phyloP scores from a whole-genome alignment of 2,329 filamentous ascomycete genomes.

The Berkeleyomyces basicola region DNA sequence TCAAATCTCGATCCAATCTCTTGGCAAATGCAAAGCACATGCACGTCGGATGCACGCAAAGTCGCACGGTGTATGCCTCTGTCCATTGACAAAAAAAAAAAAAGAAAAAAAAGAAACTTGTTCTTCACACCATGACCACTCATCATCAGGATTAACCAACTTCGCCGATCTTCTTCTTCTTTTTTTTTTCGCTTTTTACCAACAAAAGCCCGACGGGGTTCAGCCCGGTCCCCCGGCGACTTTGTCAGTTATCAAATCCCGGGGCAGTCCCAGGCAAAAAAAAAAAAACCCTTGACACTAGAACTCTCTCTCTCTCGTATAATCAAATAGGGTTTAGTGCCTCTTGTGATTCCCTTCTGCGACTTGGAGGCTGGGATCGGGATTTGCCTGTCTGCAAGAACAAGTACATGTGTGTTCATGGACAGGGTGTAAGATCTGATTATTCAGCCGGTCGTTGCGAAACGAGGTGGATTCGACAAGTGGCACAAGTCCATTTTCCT shows the following conservation, averaged over 20 bases:
- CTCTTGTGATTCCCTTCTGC: background rate
- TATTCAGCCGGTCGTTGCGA: too few species aligned
- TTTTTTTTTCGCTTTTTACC: background rate
- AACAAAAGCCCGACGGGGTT: too few species aligned
- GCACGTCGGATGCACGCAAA: background rate
- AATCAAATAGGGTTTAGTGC: background rate
- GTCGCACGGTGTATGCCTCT: background rate
- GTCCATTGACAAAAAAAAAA: background rate
- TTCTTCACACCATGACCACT: background rate
- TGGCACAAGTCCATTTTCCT: too few species aligned
- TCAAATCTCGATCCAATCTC: constrained; percentile 1
- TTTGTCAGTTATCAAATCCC: too few species aligned
- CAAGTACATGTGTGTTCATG: too few species aligned
- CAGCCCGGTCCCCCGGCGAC: too few species aligned
- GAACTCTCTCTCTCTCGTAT: background rate
- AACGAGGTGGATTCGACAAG: too few species aligned
- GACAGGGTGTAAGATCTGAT: too few species aligned
- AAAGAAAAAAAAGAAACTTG: too few species aligned
- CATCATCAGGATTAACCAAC: background rate
- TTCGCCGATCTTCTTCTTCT: background rate
- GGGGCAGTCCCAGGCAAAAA: too few species aligned
- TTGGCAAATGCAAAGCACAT: background rate
- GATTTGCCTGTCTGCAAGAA: too few species aligned
- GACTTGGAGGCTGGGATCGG: background rate
- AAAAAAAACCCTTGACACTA: background rate